phyloP scores from a whole-genome alignment of 2,329 filamentous ascomycete species.

The Aureobasidium sp. region DNA sequence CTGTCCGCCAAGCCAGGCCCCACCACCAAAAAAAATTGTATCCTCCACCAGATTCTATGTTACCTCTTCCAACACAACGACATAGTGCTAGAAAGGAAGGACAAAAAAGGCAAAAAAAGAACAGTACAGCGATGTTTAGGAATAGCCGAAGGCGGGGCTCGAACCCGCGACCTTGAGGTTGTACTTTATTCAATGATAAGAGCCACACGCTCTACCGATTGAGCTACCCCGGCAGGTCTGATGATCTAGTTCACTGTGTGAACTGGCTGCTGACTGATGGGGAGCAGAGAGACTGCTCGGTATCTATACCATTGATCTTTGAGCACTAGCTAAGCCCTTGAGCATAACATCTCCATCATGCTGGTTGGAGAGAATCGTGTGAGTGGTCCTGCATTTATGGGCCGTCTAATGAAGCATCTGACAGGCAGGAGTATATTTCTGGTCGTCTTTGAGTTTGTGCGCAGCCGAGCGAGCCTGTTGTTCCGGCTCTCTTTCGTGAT shows the following conservation, averaged over 20 bases:
- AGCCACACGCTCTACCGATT: constrained; percentile 44
- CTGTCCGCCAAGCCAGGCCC: neutral
- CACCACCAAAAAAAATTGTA: neutral
- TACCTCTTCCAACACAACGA: neutral
- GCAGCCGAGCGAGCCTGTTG: neutral
- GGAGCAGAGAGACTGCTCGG: neutral
- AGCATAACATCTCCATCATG: neutral
- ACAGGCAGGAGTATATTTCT: no score
- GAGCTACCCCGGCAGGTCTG: constrained; percentile 37
- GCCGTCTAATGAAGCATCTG: no score
- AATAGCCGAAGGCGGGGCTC: constrained; percentile 15
- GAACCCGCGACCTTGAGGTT: constrained; percentile 15
- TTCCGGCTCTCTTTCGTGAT: neutral
- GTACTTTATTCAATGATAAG: constrained; percentile 26
- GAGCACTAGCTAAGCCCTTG: neutral
- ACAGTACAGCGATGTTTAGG: neutral
- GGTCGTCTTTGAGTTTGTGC: neutral
- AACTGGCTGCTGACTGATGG: neutral
- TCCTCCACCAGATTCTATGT: neutral
- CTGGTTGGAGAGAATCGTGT: neutral
- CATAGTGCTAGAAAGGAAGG: neutral
- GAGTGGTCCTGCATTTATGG: neutral
- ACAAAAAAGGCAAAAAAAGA: neutral
- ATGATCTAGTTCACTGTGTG: neutral
- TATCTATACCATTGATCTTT: neutral